These are phyloP conservation scores for Echinosophora koreensis DNA, from an alignment of 306 rosid species.

Conservation along the genomic window DNA sequence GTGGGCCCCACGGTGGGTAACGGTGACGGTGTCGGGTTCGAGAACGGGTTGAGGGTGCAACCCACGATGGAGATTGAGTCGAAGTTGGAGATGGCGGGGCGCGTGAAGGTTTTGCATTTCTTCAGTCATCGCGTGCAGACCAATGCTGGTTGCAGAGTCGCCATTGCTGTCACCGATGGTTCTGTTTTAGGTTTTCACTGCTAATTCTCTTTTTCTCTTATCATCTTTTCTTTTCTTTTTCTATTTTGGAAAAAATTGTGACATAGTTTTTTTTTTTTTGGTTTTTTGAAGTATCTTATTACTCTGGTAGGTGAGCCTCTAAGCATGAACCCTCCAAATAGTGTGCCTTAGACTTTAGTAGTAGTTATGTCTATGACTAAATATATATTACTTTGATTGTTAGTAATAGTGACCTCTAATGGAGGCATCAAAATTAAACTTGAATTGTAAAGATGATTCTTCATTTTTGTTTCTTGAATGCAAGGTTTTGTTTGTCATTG, in stretches of 20 bases:
- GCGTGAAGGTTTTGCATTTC: slow-evolving; percentile 81
- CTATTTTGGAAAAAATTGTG: not conserved
- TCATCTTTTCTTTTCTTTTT: not conserved
- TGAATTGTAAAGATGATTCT: slow-evolving; percentile 56
- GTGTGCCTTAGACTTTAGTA: slow-evolving; percentile 9
- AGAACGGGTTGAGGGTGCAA: slow-evolving; percentile 56
- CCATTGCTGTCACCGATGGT: slow-evolving; percentile 77
- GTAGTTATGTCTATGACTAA: not conserved
- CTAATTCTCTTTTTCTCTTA: slow-evolving; percentile 34
- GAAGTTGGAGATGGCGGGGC: slow-evolving; percentile 84
- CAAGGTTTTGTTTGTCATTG: slow-evolving; percentile 4
- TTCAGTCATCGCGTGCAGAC: slow-evolving; percentile 80
- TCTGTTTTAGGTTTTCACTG: slow-evolving; percentile 93
- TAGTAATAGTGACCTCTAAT: slow-evolving; percentile 29
- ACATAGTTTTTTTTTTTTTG: not conserved
- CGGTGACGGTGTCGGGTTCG: slow-evolving; percentile 50
- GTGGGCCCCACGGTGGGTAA: slow-evolving; percentile 50
- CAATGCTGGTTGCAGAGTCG: slow-evolving; percentile 71
- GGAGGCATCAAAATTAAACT: slow-evolving; percentile 24
- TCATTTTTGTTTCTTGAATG: not conserved
- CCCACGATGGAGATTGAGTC: slow-evolving; percentile 86
- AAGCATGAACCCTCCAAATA: too few species aligned
- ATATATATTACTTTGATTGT: slow-evolving; percentile 9
- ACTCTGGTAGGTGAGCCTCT: too few species aligned
- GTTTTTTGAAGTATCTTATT: too few species aligned